Base-by-base conservation (phyloP, 2,329 filamentous ascomycete species). In the Pseudogymnoascus verrucosus region DNA sequence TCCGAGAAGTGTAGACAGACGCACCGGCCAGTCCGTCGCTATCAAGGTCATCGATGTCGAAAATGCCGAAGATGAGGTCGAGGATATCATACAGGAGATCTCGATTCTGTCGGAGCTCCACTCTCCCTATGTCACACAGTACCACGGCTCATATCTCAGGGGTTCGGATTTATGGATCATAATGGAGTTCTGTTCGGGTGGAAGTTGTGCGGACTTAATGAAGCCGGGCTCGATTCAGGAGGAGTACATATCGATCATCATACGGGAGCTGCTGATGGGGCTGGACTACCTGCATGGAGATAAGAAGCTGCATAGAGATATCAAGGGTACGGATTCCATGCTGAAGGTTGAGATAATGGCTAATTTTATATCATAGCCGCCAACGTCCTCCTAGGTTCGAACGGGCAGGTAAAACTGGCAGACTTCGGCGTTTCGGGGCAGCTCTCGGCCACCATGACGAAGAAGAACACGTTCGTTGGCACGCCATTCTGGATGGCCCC, bases 401-500 rank as follows among this genome's bases (percentile, higher is more conserved):
- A 89, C 73, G 95, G 95, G 2, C 95, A 98, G 78, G 93, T 99
- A 70, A 99, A 99, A 76, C 81, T 98, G 64, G 93, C 93, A 12
- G 93, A 99, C 75, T 99, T 99, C 78, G 93, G 93, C 64, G 95
- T 99, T 5, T 97, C 93, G 1, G 93, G 93, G 28, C 95, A 98
- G 77, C 83, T 98, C 21, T 96, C 93, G 8, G 93, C 93, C 5
- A 99, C 93, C 60, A 98, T 98, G 93, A 97, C 93, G 67, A 98
- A 98, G 82, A 98, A 98, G 79, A 98, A 98, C 74, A 98, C 93
- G 0, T 99, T 98, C 75, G 93, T 99, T 34, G 95, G 95, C 36
- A 98, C 93, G 0, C 93, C 95, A 1, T 99, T 98, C 75, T 99
- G 95, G 95, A 99, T 99, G 93, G 93, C 95, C 2, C 93, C 93